Base-by-base conservation (phyloP, 2,329 filamentous ascomycete species). In the Trichophyton simii region DNA sequence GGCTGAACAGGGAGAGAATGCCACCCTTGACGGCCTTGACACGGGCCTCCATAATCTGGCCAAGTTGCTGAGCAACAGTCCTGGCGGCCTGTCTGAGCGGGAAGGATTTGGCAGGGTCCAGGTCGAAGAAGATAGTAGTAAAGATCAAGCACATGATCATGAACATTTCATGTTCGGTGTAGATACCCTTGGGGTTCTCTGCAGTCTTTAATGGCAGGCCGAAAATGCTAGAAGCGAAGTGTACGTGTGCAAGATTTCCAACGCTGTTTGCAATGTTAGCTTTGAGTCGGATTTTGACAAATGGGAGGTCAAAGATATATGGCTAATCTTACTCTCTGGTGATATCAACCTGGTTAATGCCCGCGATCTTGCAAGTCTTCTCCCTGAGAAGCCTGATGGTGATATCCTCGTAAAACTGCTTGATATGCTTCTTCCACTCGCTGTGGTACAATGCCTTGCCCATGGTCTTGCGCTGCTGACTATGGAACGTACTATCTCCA, bases 291-390 rank as follows among this genome's bases (percentile, higher is more conserved):
- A 20, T 22, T 6, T n/a, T n/a, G 15, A 20, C n/a, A 44, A 20
- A 3, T 9, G 9, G 22, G 11, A 9, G 11, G 2, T 31, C 22
- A 31, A 54, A n/a, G 42, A 15, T 25, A 41, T 52, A 36, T 41
- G 25, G 9, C 15, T n/a, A 34, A 36, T 68, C 74, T 70, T 72
- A 75, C 70, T 69, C 67, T 59, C 67, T 63, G 15, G 66, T 66
- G 36, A 69, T 68, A 60, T 69, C 67, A 34, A 69, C 60, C 58
- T 69, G 67, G 36, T 68, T 65, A 41, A 66, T 61, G 31, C 80
- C 80, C 3, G 78, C 81, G 31, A 91, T 79, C 61, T 79, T 80
- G 72, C 83, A 88, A 50, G 82, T 83, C 71, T 87, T 87, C 44
- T 65, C 60, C 31, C 52, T 61, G 15, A 65, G 57, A 25, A 68